Conservation (phyloP, 2,329 filamentous ascomycete genomes). For the Claviceps arundinis region DNA sequence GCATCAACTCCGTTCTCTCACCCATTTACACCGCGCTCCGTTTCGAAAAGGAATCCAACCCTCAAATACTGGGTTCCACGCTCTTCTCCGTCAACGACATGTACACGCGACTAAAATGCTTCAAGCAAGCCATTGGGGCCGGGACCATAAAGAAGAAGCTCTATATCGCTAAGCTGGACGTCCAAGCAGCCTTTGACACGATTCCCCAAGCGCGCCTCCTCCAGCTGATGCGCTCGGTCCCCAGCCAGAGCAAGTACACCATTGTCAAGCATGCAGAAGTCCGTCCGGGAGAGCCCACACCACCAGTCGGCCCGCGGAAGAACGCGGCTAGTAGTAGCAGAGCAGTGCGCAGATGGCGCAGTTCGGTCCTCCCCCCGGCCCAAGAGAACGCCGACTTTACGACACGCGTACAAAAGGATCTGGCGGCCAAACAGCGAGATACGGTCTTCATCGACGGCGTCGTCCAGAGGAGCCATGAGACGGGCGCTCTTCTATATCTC, state of each 20-base stretch:
- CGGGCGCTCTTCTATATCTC: constrained; percentile 51
- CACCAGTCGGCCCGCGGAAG: constrained; percentile 8
- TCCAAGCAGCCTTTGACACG: constrained; percentile 85
- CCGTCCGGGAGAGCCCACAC: constrained; percentile 28
- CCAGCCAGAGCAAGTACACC: constrained; percentile 47
- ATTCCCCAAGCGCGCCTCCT: constrained; percentile 74
- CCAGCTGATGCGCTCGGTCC: constrained; percentile 47
- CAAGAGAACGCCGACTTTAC: constrained; percentile 30
- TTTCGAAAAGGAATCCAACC: constrained; percentile 52
- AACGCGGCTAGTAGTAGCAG: constrained; percentile 16
- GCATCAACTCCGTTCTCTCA: constrained; percentile 40
- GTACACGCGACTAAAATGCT: constrained; percentile 56
- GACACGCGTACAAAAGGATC: constrained; percentile 27
- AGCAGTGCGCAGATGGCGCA: constrained; percentile 36
- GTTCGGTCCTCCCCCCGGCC: constrained; percentile 31
- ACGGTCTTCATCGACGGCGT: constrained; percentile 67
- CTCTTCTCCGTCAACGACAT: constrained; percentile 75
- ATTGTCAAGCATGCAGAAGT: constrained; percentile 66
- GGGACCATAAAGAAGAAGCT: constrained; percentile 25
- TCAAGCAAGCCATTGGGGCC: constrained; percentile 40
- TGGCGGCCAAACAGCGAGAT: constrained; percentile 39
- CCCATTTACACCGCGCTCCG: constrained; percentile 68
- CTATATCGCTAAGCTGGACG: constrained; percentile 88
- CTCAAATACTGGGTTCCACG: constrained; percentile 57
- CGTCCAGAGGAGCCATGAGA: constrained; percentile 41